Conservation (phyloP, 2,329 filamentous ascomycete genomes). For the Tolypocladium endophyticum region DNA sequence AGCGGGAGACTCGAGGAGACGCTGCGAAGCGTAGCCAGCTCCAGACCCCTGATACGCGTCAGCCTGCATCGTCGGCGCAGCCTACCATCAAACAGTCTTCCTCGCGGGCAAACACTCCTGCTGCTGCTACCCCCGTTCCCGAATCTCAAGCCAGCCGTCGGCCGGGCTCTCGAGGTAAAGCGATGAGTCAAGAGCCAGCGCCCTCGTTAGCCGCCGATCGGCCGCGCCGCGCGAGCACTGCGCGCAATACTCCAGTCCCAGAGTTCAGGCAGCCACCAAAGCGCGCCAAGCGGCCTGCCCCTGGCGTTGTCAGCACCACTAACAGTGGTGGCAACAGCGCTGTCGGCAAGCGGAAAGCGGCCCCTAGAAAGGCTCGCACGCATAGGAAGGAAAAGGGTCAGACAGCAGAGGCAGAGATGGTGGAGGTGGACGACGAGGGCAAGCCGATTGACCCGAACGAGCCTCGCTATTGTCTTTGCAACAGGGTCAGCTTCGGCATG, state of each 20-base stretch:
- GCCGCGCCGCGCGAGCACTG: slow-evolving; percentile 44
- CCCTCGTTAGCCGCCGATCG: slow-evolving; percentile 40
- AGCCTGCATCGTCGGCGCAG: slow-evolving; percentile 5
- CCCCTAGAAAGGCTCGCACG: slow-evolving; percentile 52
- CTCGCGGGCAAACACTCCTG: slow-evolving; percentile 23
- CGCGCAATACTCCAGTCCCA: slow-evolving; percentile 46
- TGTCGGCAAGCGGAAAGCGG: slow-evolving; percentile 61
- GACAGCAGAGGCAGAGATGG: slow-evolving; percentile 32
- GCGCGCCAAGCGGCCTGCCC: slow-evolving; percentile 59
- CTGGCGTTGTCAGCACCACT: slow-evolving; percentile 57
- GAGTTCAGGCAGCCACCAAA: slow-evolving; percentile 34
- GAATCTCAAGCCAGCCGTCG: slow-evolving; percentile 29
- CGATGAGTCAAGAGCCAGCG: slow-evolving; percentile 39
- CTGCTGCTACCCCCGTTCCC: slow-evolving; percentile 16
- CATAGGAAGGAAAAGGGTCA: slow-evolving; percentile 37
- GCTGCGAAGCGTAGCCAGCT: slow-evolving; percentile 30
- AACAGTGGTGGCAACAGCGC: slow-evolving; percentile 53
- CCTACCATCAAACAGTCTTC: slow-evolving; percentile 16
- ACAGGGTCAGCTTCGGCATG: slow-evolving; percentile 67
- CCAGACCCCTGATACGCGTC: slow-evolving; percentile 10
- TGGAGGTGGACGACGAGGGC: slow-evolving; percentile 57
- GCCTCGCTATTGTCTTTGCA: slow-evolving; percentile 67
- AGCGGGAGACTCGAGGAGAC: slow-evolving; percentile 35
- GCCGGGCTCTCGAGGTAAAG: slow-evolving; percentile 42
- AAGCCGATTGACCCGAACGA: slow-evolving; percentile 66